Conservation (phyloP, 345 rosid species). For the Brassica rapa region DNA sequence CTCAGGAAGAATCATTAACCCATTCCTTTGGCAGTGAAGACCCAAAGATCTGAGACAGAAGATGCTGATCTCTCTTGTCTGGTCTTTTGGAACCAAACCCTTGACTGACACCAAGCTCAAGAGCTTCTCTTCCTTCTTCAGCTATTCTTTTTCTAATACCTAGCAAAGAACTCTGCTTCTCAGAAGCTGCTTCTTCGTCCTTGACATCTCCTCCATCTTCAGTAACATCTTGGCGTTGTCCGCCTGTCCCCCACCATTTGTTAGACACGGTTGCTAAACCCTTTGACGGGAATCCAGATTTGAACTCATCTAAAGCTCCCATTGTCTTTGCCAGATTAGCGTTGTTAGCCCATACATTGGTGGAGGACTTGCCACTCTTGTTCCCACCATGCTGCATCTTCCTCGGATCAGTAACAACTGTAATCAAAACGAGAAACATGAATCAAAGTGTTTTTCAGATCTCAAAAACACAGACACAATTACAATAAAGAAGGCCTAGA, state of each 20-base stretch:
- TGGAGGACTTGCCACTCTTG: conserved; percentile 28
- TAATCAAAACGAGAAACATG: conserved; percentile 9
- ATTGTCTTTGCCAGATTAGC: conserved; percentile 44
- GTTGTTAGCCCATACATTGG: conserved; percentile 25
- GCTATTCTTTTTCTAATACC: conserved; percentile 50
- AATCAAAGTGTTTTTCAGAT: neutral
- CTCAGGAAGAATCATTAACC: conserved; percentile 31
- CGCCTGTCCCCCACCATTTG: conserved; percentile 72
- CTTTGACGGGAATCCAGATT: conserved; percentile 64
- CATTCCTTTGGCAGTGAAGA: conserved; percentile 56
- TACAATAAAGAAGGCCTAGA: neutral
- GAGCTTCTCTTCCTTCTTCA: conserved; percentile 55
- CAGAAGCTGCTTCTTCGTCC: conserved; percentile 18
- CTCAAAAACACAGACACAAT: neutral
- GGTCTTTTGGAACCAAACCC: conserved; percentile 41
- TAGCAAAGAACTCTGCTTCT: conserved; percentile 43
- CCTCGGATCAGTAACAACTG: conserved; percentile 24
- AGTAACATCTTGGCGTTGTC: neutral
- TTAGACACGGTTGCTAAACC: conserved; percentile 55
- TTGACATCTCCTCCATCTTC: conserved; percentile 38
- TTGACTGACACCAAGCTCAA: conserved; percentile 47
- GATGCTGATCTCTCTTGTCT: conserved; percentile 46
- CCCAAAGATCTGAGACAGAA: conserved; percentile 51
- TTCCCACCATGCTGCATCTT: conserved; percentile 30
- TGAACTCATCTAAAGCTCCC: conserved; percentile 61